Evolutionary conservation across 352 stramenopile genomes (phyloP), one percentile per base, ranked within the genome.

Genomic region (Globisporangium viniferum): DNA sequence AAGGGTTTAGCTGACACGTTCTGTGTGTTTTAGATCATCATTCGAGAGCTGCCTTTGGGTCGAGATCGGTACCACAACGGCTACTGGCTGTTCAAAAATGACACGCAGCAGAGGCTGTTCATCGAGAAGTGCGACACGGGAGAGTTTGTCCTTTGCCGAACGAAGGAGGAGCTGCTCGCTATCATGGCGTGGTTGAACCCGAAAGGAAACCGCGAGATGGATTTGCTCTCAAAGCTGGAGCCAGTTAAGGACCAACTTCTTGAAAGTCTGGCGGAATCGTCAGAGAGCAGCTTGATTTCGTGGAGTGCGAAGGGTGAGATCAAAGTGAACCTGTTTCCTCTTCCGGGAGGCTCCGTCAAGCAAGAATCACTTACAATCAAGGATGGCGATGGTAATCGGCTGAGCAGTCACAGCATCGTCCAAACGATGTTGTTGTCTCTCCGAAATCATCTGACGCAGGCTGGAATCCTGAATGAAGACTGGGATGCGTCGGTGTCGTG

Each of bases 21-120:
- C 20, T 59, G 20, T 66, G 0, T 31, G 9, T 62, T 61, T 22
- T 27, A 83, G 72, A 62, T 93, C 54, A 79, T 89, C 60, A 87
- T 95, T 60, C 84, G 88, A 24, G 82, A 90, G 44, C 72, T 81
- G 27, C 84, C 85, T 8, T 60, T 95, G 31, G 88, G 88, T 62
- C 86, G 70, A 67, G 88, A 95, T 61, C 78, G 88, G 36, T 93
- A 80, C 33, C 84, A 92, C 72, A 92, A 92, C 62, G 79, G 79
- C 9, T 95, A 95, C 62, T 95, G 80, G 74, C 72, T 88, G 48
- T 95, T 95, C 68, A 83, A 81, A 59, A 78, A 89, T 39, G 86
- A 92, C 73, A 79, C 71, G 7, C 78, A 76, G n/a, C 66, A 74
- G 15, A 74, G 83, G 5, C 60, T 92, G 46, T 95, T 91, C 24